Percentiles rank a stretch among this genome's conserved stretches.
phyloP scores from a whole-genome alignment of 208 protist species.

The Naegleria lovaniensis region DNA sequence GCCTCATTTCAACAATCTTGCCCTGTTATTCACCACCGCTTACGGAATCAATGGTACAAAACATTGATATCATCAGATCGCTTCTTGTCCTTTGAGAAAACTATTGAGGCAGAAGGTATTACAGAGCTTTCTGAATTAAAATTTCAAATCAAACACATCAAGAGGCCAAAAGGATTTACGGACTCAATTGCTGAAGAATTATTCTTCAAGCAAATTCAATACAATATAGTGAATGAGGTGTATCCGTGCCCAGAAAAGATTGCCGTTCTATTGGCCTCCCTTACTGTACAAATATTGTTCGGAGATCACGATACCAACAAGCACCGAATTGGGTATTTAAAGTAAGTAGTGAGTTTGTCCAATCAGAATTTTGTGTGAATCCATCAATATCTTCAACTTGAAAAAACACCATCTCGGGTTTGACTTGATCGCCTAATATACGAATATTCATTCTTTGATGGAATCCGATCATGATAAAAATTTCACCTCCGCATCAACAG shows the following conservation, averaged over 20 bases:
- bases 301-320: slow-evolving; percentile 42
- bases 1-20: too few species aligned
- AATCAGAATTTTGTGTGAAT: too few species aligned
- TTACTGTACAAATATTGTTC: slow-evolving; percentile 44
- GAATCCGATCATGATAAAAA: too few species aligned
- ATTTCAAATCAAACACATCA: slow-evolving; percentile 9
- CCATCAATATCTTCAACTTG: too few species aligned
- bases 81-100: background rate
- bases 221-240: slow-evolving; percentile 42
- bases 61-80: background rate
- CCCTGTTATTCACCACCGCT: too few species aligned
- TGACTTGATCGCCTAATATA: background rate
- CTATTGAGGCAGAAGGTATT: background rate
- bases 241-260: slow-evolving; percentile 45
- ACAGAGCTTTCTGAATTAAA: background rate
- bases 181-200: slow-evolving; percentile 40
- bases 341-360: slow-evolving; percentile 10
- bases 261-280: slow-evolving; percentile 45
- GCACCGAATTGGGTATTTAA: slow-evolving; percentile 30
- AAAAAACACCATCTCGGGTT: too few species aligned
- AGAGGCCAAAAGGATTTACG: background rate
- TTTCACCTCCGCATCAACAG: slow-evolving; percentile 42
- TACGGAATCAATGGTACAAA: too few species aligned
- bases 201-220: slow-evolving; percentile 49
- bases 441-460: too few species aligned